Evolutionary conservation across 441 rosid genomes (phyloP).

Genomic region (California macrophylla): DNA sequence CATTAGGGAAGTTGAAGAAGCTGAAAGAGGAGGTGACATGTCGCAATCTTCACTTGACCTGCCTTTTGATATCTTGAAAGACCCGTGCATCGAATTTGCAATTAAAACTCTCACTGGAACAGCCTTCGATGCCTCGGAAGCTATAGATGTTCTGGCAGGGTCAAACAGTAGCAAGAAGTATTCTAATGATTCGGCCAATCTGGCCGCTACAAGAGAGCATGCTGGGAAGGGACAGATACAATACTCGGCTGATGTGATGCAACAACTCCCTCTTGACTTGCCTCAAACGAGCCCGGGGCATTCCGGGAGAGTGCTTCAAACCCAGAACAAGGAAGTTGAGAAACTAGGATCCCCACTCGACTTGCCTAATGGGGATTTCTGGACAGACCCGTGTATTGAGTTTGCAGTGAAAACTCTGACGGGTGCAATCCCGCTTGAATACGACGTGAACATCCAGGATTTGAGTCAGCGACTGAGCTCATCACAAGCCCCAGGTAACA

Average conservation of each 20-base stretch:
- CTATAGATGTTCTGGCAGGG: slow-evolving; percentile 28
- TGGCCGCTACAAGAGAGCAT: slow-evolving; percentile 16
- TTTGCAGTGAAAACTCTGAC: slow-evolving; percentile 89
- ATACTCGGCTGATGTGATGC: slow-evolving; percentile 11
- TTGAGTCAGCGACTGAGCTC: slow-evolving; percentile 30
- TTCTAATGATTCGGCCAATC: slow-evolving; percentile 10
- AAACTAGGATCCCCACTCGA: slow-evolving; percentile 22
- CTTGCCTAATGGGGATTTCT: slow-evolving; percentile 36
- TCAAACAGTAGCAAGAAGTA: slow-evolving; percentile 24
- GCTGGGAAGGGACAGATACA: slow-evolving; percentile 15
- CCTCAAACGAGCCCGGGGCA: slow-evolving; percentile 19
- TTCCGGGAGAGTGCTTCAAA: slow-evolving; percentile 20
- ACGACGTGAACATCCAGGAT: slow-evolving; percentile 29
- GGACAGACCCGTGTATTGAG: slow-evolving; percentile 88
- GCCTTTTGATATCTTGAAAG: slow-evolving; percentile 64
- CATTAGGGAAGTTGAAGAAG: slow-evolving; percentile 17
- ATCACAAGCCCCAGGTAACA: slow-evolving; percentile 28
- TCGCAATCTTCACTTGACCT: slow-evolving; percentile 29
- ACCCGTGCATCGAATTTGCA: slow-evolving; percentile 99
- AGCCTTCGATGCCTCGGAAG: slow-evolving; percentile 33
- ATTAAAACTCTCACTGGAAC: slow-evolving; percentile 78
- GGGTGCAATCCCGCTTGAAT: slow-evolving; percentile 57
- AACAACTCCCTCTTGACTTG: not conserved
- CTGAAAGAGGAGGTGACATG: slow-evolving; percentile 21
- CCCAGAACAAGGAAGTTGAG: slow-evolving; percentile 18